These are phyloP conservation scores for Phytophthora rubi DNA, from an alignment of 352 stramenopile species.

Conservation along the genomic window DNA sequence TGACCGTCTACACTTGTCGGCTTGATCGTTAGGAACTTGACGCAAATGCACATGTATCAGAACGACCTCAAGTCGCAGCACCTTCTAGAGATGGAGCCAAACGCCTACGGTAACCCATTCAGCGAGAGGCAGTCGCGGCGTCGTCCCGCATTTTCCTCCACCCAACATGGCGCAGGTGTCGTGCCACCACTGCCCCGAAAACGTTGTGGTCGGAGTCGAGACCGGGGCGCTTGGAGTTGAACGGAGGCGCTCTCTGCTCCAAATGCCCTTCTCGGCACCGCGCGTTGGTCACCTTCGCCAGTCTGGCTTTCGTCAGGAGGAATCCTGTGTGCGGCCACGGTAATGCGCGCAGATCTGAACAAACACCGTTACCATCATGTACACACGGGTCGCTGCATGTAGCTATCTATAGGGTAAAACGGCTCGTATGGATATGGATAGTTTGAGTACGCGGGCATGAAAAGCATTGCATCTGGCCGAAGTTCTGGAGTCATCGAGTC, in stretches of 20 bases:
- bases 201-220: slow-evolving; percentile 4
- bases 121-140: slow-evolving; percentile 7
- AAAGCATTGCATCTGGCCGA: background rate
- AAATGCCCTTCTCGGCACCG: slow-evolving; percentile 7
- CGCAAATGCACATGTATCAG: slow-evolving; percentile 21
- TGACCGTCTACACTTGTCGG: background rate
- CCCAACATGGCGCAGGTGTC: slow-evolving; percentile 2
- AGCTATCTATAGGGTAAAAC: too few relatives aligned
- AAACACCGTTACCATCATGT: background rate
- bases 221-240: background rate
- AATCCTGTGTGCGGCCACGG: slow-evolving; percentile 7
- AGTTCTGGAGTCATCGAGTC: background rate
- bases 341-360: background rate
- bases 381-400: background rate
- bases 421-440: background rate
- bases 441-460: background rate
- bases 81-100: slow-evolving; percentile 9
- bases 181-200: background rate
- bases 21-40: slow-evolving; percentile 23
- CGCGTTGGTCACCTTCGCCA: slow-evolving; percentile 8
- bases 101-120: too few relatives aligned
- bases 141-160: slow-evolving; percentile 1
- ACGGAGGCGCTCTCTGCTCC: slow-evolving; percentile 6
- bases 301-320: slow-evolving; percentile 21
- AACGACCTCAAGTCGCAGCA: slow-evolving; percentile 15